Evolutionary conservation across 371 early-diverging fungal species (phyloP).

Genomic region (Rhizomucor pusillus): DNA sequence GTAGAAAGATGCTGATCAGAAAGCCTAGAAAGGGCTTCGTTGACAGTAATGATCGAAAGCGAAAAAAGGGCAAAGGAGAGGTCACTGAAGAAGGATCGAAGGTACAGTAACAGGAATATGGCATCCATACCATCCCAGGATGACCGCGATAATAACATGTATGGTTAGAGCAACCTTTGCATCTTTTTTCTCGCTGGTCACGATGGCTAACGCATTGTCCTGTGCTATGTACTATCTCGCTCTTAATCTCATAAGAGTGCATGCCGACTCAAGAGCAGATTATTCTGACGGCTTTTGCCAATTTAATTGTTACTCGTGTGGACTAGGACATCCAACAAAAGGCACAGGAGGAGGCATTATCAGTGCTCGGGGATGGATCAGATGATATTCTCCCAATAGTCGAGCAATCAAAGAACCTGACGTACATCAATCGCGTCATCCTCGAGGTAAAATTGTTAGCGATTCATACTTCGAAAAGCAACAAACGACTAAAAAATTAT

Average conservation of each 20-base stretch:
- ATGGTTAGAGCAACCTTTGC: conserved; percentile 21
- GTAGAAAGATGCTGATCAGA: conserved; percentile 10
- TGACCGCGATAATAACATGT: background rate
- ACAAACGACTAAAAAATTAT: too few relatives aligned
- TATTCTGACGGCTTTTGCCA: too few relatives aligned
- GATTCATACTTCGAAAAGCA: too few relatives aligned
- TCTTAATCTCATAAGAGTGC: background rate
- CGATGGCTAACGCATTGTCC: conserved; percentile 33
- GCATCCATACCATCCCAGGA: background rate
- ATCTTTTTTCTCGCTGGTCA: conserved; percentile 47
- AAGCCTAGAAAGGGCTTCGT: conserved; percentile 43
- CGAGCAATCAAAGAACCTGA: conserved; percentile 15
- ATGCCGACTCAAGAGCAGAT: too few relatives aligned
- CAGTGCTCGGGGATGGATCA: conserved; percentile 47
- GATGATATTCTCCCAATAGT: conserved; percentile 39
- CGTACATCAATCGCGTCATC: conserved; percentile 18
- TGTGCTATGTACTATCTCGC: conserved; percentile 22
- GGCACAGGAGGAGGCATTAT: conserved; percentile 49
- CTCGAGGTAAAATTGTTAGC: conserved; percentile 14
- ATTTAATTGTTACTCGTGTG: background rate
- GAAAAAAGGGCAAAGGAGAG: conserved; percentile 4
- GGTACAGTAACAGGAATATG: conserved; percentile 17
- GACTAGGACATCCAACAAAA: conserved; percentile 48
- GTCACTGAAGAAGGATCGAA: conserved; percentile 36
- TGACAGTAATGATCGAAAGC: conserved; percentile 55